Evolutionary conservation across 1,284 basidiomycete genomes (phyloP).

Genomic region (Jaminaea rosea): DNA sequence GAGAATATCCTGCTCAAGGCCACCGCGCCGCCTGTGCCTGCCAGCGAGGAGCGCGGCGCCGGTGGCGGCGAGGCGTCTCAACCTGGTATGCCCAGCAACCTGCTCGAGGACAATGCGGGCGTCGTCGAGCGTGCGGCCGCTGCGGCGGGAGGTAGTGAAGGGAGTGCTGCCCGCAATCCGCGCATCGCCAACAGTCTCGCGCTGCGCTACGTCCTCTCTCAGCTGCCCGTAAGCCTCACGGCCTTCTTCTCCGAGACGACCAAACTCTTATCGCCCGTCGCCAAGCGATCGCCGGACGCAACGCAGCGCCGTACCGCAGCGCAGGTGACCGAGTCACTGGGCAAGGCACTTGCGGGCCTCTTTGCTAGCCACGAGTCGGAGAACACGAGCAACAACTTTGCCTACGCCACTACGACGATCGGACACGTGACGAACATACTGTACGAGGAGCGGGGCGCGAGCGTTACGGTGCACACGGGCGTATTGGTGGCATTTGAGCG

Average conservation of each 20-base stretch:
- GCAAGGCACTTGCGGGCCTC: slow-evolving; percentile 59
- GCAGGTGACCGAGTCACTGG: slow-evolving; percentile 64
- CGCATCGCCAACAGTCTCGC: slow-evolving; percentile 20
- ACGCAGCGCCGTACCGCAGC: slow-evolving; percentile 67
- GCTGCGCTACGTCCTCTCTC: slow-evolving; percentile 69
- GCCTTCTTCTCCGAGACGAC: slow-evolving; percentile 86
- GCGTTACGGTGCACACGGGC: slow-evolving; percentile 64
- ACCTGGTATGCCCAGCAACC: slow-evolving; percentile 17
- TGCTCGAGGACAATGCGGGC: slow-evolving; percentile 20
- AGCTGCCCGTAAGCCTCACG: slow-evolving; percentile 66
- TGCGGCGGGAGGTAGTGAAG: not conserved
- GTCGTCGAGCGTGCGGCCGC: slow-evolving; percentile 11
- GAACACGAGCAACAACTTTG: slow-evolving; percentile 48
- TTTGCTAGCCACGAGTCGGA: slow-evolving; percentile 51
- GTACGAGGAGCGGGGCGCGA: slow-evolving; percentile 63
- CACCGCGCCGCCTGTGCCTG: slow-evolving; percentile 14
- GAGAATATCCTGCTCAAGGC: slow-evolving; percentile 70
- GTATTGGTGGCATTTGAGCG: slow-evolving; percentile 64
- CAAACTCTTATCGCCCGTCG: slow-evolving; percentile 69
- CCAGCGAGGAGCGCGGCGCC: slow-evolving; percentile 9
- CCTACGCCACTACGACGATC: slow-evolving; percentile 60
- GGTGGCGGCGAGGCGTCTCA: slow-evolving; percentile 11
- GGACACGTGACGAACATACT: slow-evolving; percentile 64
- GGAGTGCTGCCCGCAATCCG: not conserved
- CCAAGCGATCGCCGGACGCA: slow-evolving; percentile 67